Percentiles rank a stretch among this genome's conserved stretches.
Conservation (phyloP, 208 protist genomes). For the Leptomonas pyrrhocoris region DNA sequence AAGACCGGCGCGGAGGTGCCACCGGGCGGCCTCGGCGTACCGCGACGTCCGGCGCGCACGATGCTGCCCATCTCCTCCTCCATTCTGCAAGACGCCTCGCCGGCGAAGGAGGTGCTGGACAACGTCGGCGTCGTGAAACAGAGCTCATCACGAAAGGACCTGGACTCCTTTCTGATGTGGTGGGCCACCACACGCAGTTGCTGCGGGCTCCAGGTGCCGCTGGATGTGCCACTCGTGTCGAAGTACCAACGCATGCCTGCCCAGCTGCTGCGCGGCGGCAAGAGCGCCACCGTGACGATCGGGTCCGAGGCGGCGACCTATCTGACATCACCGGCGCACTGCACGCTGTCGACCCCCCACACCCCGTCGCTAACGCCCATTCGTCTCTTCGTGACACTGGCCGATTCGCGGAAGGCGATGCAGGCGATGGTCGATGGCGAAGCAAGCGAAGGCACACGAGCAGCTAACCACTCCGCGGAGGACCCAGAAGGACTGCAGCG, state of each 20-base stretch:
- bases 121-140: slow-evolving; percentile 32
- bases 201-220: slow-evolving; percentile 48
- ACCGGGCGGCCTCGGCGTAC: slow-evolving; percentile 13
- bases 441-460: background rate
- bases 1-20: slow-evolving; percentile 7
- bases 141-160: slow-evolving; percentile 53
- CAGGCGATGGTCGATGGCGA: slow-evolving; percentile 36
- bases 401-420: slow-evolving; percentile 29
- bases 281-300: slow-evolving; percentile 21
- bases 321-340: slow-evolving; percentile 16
- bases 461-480: background rate
- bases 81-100: slow-evolving; percentile 48
- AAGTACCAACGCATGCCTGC: slow-evolving; percentile 37
- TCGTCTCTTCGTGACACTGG: slow-evolving; percentile 44
- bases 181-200: slow-evolving; percentile 55
- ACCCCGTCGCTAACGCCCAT: slow-evolving; percentile 39
- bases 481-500: background rate
- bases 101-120: slow-evolving; percentile 49
- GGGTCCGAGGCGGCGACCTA: slow-evolving; percentile 24
- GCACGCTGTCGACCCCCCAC: slow-evolving; percentile 13
- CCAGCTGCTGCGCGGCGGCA: slow-evolving; percentile 27
- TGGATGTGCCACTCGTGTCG: slow-evolving; percentile 50
- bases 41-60: slow-evolving; percentile 8
- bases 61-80: slow-evolving; percentile 30
- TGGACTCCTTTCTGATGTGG: slow-evolving; percentile 77